A percentile compares a stretch with the other conserved stretches of the same genome.
Evolutionary conservation across 495 filamentous ascomycete species (phyloP).

Genomic region (Penicillium canariense): DNA sequence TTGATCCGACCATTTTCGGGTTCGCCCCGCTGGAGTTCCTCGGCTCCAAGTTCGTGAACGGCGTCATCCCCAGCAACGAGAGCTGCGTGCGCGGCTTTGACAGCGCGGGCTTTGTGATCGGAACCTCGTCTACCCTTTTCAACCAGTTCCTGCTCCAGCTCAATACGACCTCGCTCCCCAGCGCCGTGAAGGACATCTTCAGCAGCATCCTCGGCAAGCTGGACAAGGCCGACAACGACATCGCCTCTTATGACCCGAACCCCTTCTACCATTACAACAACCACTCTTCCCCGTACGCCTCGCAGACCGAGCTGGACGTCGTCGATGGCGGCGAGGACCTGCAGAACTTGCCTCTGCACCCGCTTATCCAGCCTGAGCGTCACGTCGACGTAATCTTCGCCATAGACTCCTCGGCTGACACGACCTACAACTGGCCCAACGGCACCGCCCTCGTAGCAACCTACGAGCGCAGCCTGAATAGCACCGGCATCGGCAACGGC

Average conservation of each 20-base stretch:
- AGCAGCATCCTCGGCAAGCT: slow-evolving; percentile 52
- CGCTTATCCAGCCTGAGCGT: slow-evolving; percentile 76
- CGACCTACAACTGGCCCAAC: slow-evolving; percentile 74
- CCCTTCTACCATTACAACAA: slow-evolving; percentile 76
- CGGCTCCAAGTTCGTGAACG: slow-evolving; percentile 74
- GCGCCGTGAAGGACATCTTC: slow-evolving; percentile 52
- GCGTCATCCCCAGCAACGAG: slow-evolving; percentile 55
- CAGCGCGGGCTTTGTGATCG: slow-evolving; percentile 82
- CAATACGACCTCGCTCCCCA: slow-evolving; percentile 50
- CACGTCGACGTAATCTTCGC: slow-evolving; percentile 90
- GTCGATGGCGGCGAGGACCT: slow-evolving; percentile 86
- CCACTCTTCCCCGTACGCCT: slow-evolving; percentile 57
- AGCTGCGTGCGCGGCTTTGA: slow-evolving; percentile 79
- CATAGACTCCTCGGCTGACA: slow-evolving; percentile 83
- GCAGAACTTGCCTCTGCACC: slow-evolving; percentile 86
- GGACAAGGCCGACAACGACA: slow-evolving; percentile 63
- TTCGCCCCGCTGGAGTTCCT: slow-evolving; percentile 75
- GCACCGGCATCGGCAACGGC: slow-evolving; percentile 63
- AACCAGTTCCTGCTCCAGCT: slow-evolving; percentile 70
- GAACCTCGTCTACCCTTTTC: slow-evolving; percentile 88
- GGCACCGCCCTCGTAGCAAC: slow-evolving; percentile 80
- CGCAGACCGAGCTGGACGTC: slow-evolving; percentile 60
- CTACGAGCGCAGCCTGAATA: slow-evolving; percentile 67
- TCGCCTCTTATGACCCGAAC: slow-evolving; percentile 80
- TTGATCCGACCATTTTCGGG: slow-evolving; percentile 75